These are phyloP conservation scores for Blastobotrys serpentis DNA, from an alignment of 1,139 yeast species.

Conservation along the genomic window DNA sequence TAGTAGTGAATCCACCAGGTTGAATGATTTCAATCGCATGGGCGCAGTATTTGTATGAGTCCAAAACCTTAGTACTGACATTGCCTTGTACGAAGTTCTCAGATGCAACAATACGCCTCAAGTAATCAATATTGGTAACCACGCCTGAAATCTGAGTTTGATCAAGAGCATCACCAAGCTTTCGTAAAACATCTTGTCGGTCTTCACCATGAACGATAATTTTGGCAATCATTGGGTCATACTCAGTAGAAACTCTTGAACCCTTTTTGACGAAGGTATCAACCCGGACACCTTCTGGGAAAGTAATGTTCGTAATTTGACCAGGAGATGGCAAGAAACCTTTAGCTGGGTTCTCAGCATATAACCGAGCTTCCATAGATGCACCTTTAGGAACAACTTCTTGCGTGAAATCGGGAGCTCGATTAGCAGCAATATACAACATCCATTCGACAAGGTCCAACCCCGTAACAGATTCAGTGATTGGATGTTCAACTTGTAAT, in stretches of 20 bases:
- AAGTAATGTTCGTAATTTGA: constrained; percentile 76
- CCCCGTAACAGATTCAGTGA: constrained; percentile 93
- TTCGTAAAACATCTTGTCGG: constrained; percentile 75
- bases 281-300: constrained; percentile 79
- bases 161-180: constrained; percentile 74
- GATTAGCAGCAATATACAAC: constrained; percentile 86
- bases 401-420: constrained; percentile 71
- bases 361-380: constrained; percentile 93
- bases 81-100: constrained; percentile 78
- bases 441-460: constrained; percentile 96
- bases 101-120: constrained; percentile 80
- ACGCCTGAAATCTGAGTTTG: constrained; percentile 89
- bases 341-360: constrained; percentile 95
- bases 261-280: constrained; percentile 95
- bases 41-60: constrained; percentile 75
- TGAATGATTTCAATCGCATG: constrained; percentile 76
- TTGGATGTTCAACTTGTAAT: constrained; percentile 96
- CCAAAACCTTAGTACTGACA: constrained; percentile 84
- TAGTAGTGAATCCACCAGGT: constrained; percentile 94
- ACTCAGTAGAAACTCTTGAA: constrained; percentile 85
- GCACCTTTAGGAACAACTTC: constrained; percentile 64
- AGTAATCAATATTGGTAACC: constrained; percentile 83
- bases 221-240: constrained; percentile 95
- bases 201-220: constrained; percentile 91
- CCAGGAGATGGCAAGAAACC: constrained; percentile 97